Evolutionary conservation across 306 rosid genomes (phyloP).

Genomic region (Begonia peltatifolia): DNA sequence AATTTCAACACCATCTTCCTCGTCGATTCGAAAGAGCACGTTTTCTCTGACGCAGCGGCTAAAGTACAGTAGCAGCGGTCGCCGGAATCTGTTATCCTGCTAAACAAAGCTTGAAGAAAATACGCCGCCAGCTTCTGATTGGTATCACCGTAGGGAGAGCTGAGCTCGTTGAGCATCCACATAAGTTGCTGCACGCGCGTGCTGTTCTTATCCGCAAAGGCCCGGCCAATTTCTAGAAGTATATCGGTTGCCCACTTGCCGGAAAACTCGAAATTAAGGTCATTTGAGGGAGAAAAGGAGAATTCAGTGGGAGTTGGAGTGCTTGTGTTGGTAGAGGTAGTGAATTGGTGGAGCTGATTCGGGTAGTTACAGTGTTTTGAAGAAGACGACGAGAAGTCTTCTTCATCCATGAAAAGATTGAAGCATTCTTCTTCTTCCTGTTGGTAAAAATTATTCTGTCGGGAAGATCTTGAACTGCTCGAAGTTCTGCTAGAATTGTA

Average conservation of each 20-base stretch:
- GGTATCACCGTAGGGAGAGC: conserved; percentile 79
- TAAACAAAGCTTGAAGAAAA: conserved; percentile 77
- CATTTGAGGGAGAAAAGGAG: conserved; percentile 32
- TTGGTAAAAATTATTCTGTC: conserved; percentile 14
- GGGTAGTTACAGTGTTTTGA: conserved; percentile 50
- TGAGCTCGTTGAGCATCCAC: conserved; percentile 95
- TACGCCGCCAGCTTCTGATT: conserved; percentile 72
- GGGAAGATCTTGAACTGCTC: conserved; percentile 67
- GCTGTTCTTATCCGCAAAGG: conserved; percentile 64
- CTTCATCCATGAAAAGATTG: conserved; percentile 98
- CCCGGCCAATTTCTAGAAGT: conserved; percentile 64
- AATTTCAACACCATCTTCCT: conserved; percentile 65
- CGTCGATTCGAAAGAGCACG: conserved; percentile 86
- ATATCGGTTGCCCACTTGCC: conserved; percentile 63
- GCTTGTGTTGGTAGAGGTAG: conserved; percentile 1
- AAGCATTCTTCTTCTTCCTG: conserved; percentile 82
- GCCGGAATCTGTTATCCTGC: conserved; percentile 73
- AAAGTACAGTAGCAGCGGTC: conserved; percentile 47
- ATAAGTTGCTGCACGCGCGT: conserved; percentile 58
- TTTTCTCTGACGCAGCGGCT: conserved; percentile 63
- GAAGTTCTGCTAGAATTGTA: conserved; percentile 53
- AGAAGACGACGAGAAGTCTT: conserved; percentile 93
- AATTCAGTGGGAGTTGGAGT: conserved; percentile 20
- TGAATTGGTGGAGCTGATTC: conserved; percentile 18
- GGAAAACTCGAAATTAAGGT: conserved; percentile 43